Percentiles rank a stretch among this genome's conserved stretches.
Conservation (phyloP, 495 filamentous ascomycete species). For the Aspergillus biplanus region DNA sequence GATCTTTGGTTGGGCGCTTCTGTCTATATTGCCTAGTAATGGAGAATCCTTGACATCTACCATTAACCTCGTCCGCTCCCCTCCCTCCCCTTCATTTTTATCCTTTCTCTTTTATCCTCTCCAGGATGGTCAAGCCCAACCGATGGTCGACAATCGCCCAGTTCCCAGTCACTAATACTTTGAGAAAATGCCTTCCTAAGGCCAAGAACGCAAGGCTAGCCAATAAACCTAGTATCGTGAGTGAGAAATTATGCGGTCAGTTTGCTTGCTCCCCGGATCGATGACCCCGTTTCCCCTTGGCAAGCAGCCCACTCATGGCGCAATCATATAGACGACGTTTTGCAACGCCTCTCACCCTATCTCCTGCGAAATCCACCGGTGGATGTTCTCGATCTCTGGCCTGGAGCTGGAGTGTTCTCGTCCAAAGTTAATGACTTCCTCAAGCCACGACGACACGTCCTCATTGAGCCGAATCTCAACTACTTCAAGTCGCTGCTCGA, state of each 20-base stretch:
- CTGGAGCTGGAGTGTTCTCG: constrained; percentile 75
- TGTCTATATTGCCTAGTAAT: neutral
- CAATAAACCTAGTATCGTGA: constrained; percentile 50
- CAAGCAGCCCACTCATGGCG: neutral
- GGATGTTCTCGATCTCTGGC: constrained; percentile 85
- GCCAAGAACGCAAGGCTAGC: constrained; percentile 3
- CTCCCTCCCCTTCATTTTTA: neutral
- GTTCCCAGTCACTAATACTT: constrained; percentile 26
- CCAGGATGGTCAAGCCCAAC: constrained; percentile 15
- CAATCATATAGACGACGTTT: constrained; percentile 46
- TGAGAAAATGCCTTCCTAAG: constrained; percentile 20
- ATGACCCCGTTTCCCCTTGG: neutral
- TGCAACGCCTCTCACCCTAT: constrained; percentile 58
- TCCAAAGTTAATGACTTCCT: constrained; percentile 71
- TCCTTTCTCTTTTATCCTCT: neutral
- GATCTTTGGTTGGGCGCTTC: neutral
- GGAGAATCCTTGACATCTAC: neutral
- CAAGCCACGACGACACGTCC: constrained; percentile 75
- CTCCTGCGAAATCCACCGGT: constrained; percentile 67
- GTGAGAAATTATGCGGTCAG: constrained; percentile 64
- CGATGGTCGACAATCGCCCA: constrained; percentile 18
- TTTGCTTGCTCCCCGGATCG: constrained; percentile 9
- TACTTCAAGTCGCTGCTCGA: constrained; percentile 61
- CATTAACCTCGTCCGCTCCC: neutral
- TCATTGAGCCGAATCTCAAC: constrained; percentile 67